Percentiles rank a stretch among this genome's conserved stretches.
phyloP scores from a whole-genome alignment of 495 filamentous ascomycete species.

The Trichoderma reesei region DNA sequence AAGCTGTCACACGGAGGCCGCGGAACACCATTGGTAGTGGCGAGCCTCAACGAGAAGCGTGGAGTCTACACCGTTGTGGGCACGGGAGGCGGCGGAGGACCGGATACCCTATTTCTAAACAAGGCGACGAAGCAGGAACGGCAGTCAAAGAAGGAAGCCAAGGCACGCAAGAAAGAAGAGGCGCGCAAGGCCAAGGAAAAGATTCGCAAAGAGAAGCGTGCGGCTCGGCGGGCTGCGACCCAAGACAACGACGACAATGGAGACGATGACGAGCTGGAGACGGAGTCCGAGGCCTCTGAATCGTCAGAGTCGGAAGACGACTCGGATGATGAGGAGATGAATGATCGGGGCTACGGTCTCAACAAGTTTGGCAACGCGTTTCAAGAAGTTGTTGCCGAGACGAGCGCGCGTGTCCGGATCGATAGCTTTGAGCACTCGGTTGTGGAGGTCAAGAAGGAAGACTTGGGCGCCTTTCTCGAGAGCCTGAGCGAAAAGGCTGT shows the following conservation, averaged over 20 bases:
- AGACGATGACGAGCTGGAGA: constrained; percentile 44
- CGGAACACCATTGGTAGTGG: constrained; percentile 80
- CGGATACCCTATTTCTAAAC: constrained; percentile 49
- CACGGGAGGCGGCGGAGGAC: constrained; percentile 69
- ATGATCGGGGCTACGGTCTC: constrained; percentile 52
- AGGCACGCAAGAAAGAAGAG: constrained; percentile 48
- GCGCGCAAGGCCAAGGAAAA: constrained; percentile 50
- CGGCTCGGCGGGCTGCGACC: constrained; percentile 28
- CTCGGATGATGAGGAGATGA: constrained; percentile 51
- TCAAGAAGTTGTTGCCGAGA: constrained; percentile 89
- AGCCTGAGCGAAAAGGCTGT: constrained; percentile 85
- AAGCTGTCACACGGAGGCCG: constrained; percentile 57
- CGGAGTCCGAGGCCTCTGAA: constrained; percentile 48
- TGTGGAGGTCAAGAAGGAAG: constrained; percentile 92
- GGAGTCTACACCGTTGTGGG: constrained; percentile 88
- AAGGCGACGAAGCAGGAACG: constrained; percentile 53
- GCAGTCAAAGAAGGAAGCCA: constrained; percentile 47
- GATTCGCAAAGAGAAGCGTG: constrained; percentile 51
- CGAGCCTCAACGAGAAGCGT: constrained; percentile 75
- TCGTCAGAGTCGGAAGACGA: constrained; percentile 45
- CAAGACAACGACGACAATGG: constrained; percentile 35
- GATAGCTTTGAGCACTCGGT: constrained; percentile 97
- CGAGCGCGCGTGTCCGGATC: constrained; percentile 78
- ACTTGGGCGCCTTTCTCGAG: constrained; percentile 85
- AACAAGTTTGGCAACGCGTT: constrained; percentile 94